These are phyloP conservation scores for Microglena sp. DNA, from an alignment of 139 green algal species.

Conservation along the genomic window DNA sequence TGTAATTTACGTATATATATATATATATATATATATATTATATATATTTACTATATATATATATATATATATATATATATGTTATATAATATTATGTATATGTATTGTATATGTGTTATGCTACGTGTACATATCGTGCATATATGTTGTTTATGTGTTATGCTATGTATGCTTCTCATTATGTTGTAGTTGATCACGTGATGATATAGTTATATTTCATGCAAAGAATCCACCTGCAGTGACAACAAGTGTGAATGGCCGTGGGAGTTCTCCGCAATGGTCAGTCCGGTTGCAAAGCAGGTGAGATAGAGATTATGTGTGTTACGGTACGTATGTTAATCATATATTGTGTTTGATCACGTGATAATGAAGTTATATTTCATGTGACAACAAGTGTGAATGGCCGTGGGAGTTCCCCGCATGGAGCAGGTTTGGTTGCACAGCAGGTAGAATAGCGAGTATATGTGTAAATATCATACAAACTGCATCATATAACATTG, in stretches of 20 bases:
- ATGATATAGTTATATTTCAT: background rate
- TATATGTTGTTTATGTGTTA: background rate
- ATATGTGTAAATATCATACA: no score
- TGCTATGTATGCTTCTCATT: background rate
- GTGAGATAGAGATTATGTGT: slow-evolving; percentile 3
- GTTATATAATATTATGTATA: no score
- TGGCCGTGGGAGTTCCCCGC: background rate
- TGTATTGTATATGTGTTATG: no score
- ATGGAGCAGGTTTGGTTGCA: slow-evolving; percentile 47
- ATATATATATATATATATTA: no score
- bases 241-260: slow-evolving; percentile 40
- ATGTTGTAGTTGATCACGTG: background rate
- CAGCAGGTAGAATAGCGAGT: slow-evolving; percentile 15
- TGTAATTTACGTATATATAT: no score
- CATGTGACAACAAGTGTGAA: slow-evolving; percentile 39
- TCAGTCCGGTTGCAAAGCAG: slow-evolving; percentile 47
- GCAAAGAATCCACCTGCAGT: slow-evolving; percentile 52
- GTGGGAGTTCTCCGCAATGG: background rate
- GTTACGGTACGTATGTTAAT: background rate
- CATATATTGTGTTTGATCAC: background rate
- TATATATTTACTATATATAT: no score
- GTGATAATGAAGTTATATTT: background rate
- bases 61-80: no score
- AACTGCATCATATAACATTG: no score
- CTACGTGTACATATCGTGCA: no score